Evolutionary conservation across 2,329 filamentous ascomycete genomes (phyloP), one percentile per base, ranked within the genome.

Genomic region (Colletotrichum navitas): DNA sequence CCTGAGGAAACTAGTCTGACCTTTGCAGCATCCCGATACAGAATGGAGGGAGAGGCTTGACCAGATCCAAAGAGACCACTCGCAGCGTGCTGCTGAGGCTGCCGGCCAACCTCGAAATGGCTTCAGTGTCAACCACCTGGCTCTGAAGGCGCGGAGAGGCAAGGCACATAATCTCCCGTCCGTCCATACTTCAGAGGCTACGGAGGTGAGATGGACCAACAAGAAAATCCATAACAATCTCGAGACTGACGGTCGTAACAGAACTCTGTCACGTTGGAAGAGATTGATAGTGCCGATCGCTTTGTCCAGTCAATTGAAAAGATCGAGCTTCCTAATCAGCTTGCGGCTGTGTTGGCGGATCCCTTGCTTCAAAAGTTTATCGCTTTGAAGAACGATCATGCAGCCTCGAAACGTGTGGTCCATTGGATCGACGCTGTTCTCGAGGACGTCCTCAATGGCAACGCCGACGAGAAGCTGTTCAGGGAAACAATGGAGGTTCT

Each of bases 301-400:
- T 91, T 97, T 71, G 91, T 94, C 7, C 87, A 88, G 55, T 92
- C 89, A 68, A 81, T 97, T 11, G 93, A 97, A 75, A 92, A 87
- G 74, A 90, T 97, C 34, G 93, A 96, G 79, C 83, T 94, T 51
- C 94, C 94, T 0, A 94, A 93, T 74, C 94, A 97, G 80, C 85
- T 97, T 2, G 90, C 94, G 51, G 93, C 94, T 6, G 90, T 93
- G 5, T 83, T 97, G 18, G 89, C 88, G 2, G 93, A 97, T 77
- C 92, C 92, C 3, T 83, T 97, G 39, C 86, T 95, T 1, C 93
- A 95, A 78, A 96, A 95, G 77, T 84, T 95, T 32, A 82, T 94
- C 43, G 82, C 93, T n/a, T 82, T 93, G 39, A 87, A 88, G 61
- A 88, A 91, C 1, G 86, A 88, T 45, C 81, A 83, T 21, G 83